Conservation (phyloP, 2,329 filamentous ascomycete genomes). For the Xylariaceae sp. region DNA sequence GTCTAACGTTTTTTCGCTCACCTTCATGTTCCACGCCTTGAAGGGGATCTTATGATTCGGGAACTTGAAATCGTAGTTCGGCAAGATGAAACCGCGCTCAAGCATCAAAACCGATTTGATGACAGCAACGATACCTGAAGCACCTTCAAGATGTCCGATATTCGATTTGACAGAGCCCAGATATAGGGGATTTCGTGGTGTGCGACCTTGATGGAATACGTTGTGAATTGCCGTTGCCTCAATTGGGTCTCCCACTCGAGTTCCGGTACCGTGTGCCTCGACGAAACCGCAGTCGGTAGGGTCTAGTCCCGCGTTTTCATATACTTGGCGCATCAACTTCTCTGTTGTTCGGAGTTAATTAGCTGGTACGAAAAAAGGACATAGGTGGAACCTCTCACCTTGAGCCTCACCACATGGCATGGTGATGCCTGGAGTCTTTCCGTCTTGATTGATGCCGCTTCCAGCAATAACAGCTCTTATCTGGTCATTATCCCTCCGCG, state of each 20-base stretch:
- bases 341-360: constrained; percentile 28
- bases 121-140: constrained; percentile 46
- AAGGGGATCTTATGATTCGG: constrained; percentile 46
- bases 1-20: constrained; percentile 6
- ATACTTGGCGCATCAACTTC: constrained; percentile 40
- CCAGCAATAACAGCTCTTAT: constrained; percentile 48
- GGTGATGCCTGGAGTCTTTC: constrained; percentile 51
- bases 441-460: constrained; percentile 52
- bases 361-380: background rate
- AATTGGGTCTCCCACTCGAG: constrained; percentile 50
- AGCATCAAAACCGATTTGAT: constrained; percentile 50
- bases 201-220: constrained; percentile 38
- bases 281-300: constrained; percentile 39
- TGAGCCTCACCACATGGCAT: constrained; percentile 50
- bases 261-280: constrained; percentile 54
- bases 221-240: constrained; percentile 46
- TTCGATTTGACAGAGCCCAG: constrained; percentile 48
- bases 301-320: constrained; percentile 37
- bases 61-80: constrained; percentile 46
- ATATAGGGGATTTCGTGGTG: constrained; percentile 39
- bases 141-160: constrained; percentile 48
- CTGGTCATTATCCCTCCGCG: constrained; percentile 50
- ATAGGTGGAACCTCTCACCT: constrained; percentile 26
- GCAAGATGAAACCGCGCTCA: constrained; percentile 45
- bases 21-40: constrained; percentile 45